Evolutionary conservation across 2,329 filamentous ascomycete species (phyloP), one percentile per base, ranked within the genome.

Genomic region (Septoria petroselini): DNA sequence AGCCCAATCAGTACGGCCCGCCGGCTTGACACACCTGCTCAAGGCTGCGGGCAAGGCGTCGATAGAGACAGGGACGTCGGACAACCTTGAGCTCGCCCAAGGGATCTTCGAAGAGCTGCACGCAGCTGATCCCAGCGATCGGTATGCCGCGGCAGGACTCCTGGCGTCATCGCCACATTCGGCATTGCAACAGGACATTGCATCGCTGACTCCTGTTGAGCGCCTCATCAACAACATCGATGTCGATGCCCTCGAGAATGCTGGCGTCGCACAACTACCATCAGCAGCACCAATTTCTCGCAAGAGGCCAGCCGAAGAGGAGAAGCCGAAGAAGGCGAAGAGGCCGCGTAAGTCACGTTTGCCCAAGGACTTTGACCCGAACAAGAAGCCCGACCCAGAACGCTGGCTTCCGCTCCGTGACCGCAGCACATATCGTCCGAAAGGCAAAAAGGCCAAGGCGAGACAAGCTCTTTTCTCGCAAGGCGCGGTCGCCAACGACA

Each of bases 391-490:
- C 27, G 93, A 98, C 68, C 84, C 89, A 0, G 93, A 98, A 71
- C 79, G 93, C 55, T 98, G 93, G 93, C 72, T 98, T 53, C 91
- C 93, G 9, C 76, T 97, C 63, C 83, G 86, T 44, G 93, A 98
- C 68, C 80, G 93, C 50, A 93, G 87, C 61, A 87, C 83, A 33
- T 98, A 95, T 71, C 77, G 86, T 40, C 90, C 91, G 6, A 95
- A 93, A 74, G 90, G 90, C 4, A 90, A 86, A 75, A 95, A 77
- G 88, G 88, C 48, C 85, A 90, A 78, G 86, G 85, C 72, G 62
- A 68, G 57, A 70, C 71, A 61, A 84, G 82, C 3, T 76, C 78
- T 54, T 86, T 88, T 59, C 74, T 96, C 88, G 7, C 93, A 97
- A 68, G 93, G 93, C 53, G 91, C 91, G 41, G 73, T 85, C 9